phyloP scores from a whole-genome alignment of 2,329 filamentous ascomycete genomes.

The Penicillium sp. region DNA sequence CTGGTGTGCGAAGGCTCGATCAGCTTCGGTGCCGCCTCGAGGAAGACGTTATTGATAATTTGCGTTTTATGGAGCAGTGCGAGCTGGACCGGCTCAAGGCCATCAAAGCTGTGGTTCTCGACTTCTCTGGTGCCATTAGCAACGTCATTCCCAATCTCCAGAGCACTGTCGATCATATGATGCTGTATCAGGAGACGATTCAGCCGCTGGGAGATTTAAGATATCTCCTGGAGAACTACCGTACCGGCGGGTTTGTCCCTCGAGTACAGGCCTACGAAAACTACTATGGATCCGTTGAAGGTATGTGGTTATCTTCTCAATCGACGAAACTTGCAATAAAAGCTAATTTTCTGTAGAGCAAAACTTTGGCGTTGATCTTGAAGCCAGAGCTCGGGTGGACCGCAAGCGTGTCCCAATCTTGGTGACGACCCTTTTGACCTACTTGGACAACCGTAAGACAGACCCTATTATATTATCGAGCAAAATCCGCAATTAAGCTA shows the following conservation, averaged over 20 bases:
- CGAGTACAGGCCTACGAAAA: constrained; percentile 95
- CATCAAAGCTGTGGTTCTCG: constrained; percentile 95
- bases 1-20: constrained; percentile 79
- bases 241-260: constrained; percentile 88
- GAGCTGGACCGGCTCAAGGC: constrained; percentile 95
- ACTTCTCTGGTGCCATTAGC: constrained; percentile 95
- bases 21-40: constrained; percentile 91
- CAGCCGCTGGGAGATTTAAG: constrained; percentile 86
- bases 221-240: constrained; percentile 94
- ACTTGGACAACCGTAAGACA: constrained; percentile 74
- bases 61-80: constrained; percentile 95
- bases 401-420: constrained; percentile 92
- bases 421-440: constrained; percentile 89
- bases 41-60: constrained; percentile 86
- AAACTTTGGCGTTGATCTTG: constrained; percentile 97
- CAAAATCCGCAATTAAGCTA: background rate
- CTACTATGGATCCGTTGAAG: constrained; percentile 96
- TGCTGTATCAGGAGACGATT: constrained; percentile 98
- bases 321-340: background rate
- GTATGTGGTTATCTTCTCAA: constrained; percentile 33
- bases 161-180: constrained; percentile 96
- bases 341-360: constrained; percentile 59
- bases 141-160: constrained; percentile 97
- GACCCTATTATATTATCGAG: background rate
- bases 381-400: constrained; percentile 87